Evolutionary conservation across 2,329 filamentous ascomycete species (phyloP), one percentile per base, ranked within the genome.

Genomic region (Colletotrichum truncatum): DNA sequence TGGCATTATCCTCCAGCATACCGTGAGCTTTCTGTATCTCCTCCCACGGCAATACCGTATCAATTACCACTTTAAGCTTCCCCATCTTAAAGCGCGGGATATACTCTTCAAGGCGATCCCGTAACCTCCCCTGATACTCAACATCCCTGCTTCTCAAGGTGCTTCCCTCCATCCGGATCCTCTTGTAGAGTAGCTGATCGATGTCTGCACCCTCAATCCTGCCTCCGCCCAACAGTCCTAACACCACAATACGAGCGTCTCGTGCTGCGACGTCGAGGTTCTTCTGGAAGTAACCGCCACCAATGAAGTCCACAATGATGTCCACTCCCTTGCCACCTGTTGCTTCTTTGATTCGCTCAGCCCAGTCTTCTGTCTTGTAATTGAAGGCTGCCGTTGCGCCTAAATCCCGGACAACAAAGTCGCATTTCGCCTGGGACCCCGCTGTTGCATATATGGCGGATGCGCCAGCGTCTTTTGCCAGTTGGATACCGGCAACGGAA

Each of bases 401-500:
- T 5, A 98, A 85, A 72, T 89, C 81, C n/a, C 86, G 80, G 59
- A 90, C 88, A 65, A 93, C 87, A 75, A 97, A 97, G 32, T 87
- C 83, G 74, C 91, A 90, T 82, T 98, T 98, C 53, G 92, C 91
- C 67, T 92, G 87, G 3, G 88, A 88, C 4, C 93, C 89, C 0
- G 93, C 92, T 0, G 95, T 98, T 2, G 93, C 93, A 75, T 89
- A 98, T 53, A 98, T 85, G 7, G 85, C 86, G 3, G 83, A 82
- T 1, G 94, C 93, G 1, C 89, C 89, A 12, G 90, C 89, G 21
- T 85, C 85, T 66, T 81, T 84, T 4, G 89, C 85, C 23, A 98
- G 87, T 80, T 98, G 95, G 72, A 97, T 94, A 0, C 95, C 95
- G 0, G 94, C 88, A 70, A 97, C 94, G 43, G 89, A 91, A 52